A percentile compares a stretch with the other conserved stretches of the same genome.
phyloP scores from a whole-genome alignment of 768 basidiomycete species.

The Hygrophoropsis aurantiaca region DNA sequence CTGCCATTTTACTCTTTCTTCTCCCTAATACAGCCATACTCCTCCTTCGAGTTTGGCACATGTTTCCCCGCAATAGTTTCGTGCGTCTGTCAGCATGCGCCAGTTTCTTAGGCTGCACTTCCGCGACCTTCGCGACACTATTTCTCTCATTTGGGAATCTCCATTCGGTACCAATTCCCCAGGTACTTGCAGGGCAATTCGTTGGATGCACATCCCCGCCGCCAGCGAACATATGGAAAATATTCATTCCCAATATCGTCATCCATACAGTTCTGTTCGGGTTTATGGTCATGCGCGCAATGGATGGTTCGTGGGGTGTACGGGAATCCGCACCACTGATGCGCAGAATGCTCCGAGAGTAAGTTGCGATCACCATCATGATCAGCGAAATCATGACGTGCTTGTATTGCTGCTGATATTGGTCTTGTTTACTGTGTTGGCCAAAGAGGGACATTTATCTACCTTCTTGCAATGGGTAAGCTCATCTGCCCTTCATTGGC shows the following conservation, averaged over 20 bases:
- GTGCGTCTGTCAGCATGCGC: background rate
- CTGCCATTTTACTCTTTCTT: background rate
- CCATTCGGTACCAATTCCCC: background rate
- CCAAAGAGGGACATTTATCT: conserved; percentile 5
- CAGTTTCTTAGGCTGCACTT: conserved; percentile 4
- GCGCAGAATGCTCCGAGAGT: conserved; percentile 5
- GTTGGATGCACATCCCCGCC: conserved; percentile 6
- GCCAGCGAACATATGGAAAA: conserved; percentile 3
- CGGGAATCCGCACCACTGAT: background rate
- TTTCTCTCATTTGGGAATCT: background rate
- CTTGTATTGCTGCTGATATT: too few relatives aligned
- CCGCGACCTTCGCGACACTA: background rate
- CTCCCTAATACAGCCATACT: conserved; percentile 3
- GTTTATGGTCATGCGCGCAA: conserved; percentile 3
- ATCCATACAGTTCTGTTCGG: conserved; percentile 6
- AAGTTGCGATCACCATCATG: background rate
- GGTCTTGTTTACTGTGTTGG: too few relatives aligned
- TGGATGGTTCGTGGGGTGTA: background rate
- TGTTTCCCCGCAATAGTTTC: conserved; percentile 4
- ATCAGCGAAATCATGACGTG: too few relatives aligned
- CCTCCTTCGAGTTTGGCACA: conserved; percentile 11
- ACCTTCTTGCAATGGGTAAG: conserved; percentile 10
- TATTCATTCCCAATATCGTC: conserved; percentile 5
- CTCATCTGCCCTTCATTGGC: background rate
- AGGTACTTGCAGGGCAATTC: background rate